Percentiles rank a stretch among this genome's conserved stretches.
These are phyloP conservation scores for Erucastrum elatum DNA, from an alignment of 345 rosid species.

Conservation along the genomic window DNA sequence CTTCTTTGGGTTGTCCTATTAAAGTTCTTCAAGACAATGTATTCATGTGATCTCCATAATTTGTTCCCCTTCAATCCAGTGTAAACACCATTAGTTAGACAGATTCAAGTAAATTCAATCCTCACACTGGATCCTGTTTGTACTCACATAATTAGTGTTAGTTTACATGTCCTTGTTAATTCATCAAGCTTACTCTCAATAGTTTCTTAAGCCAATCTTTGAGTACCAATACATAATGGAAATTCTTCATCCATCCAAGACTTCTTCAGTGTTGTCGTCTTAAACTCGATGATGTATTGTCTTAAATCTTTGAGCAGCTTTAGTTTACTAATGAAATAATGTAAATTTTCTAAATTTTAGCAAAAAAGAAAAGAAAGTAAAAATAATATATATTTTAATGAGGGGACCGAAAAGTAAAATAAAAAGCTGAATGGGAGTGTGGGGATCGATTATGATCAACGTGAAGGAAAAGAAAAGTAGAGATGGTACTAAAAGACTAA, in stretches of 20 bases:
- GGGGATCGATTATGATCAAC: neutral
- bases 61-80: neutral
- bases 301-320: neutral
- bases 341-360: neutral
- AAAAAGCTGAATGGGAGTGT: constrained; percentile 22
- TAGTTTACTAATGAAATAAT: neutral
- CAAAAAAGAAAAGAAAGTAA: no score
- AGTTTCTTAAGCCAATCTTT: neutral
- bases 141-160: neutral
- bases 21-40: no score
- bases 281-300: neutral
- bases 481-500: neutral
- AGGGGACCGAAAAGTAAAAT: constrained; percentile 17
- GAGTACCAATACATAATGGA: neutral
- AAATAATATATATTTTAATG: neutral
- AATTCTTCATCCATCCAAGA: no score
- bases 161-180: neutral
- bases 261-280: neutral
- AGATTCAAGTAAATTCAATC: neutral
- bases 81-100: neutral
- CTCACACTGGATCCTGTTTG: neutral
- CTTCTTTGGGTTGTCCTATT: no score
- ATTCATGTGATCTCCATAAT: no score
- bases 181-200: no score
- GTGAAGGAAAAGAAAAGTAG: neutral